Base-by-base conservation (phyloP, 805 yeast genomes). In the Lipomyces chichibuensis region DNA sequence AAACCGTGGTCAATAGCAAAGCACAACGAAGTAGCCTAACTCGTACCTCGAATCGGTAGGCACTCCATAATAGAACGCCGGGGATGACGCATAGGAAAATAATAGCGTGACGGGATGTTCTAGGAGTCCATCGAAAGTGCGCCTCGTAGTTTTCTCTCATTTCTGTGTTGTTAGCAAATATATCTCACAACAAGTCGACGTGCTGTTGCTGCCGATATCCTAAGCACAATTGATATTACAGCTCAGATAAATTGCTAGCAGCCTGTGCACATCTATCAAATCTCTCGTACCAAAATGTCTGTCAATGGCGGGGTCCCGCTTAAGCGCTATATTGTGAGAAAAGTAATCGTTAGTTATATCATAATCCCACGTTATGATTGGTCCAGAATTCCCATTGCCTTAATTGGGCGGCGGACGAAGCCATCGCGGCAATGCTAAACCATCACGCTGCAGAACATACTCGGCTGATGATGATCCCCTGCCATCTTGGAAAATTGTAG, bases 271-370 rank as follows among this genome's bases (percentile, higher is more conserved):
- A 52, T 52, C 17, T 3, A 8, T 29, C 7, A 32, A 39, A 56
- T n/a, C 35, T 8, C 37, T 56, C 69, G 27, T 65, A 69, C 71
- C 46, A 32, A 63, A 69, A 43, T 69, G 71, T 62, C 64, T 33
- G 61, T 69, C 71, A 35, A 69, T 67, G 25, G 71, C 71, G 33
- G 71, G 69, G 59, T 69, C 71, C 57, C 71, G 37, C 37, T n/a
- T 65, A 37, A 69, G 67, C 29, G 71, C 71, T 69, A 35, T 23
- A 53, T 39, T 23, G 17, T n/a, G 57, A 27, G 14, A 14, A 32
- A 51, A 14, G n/a, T 2, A 13, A 25, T 23, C 9, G 57, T 53
- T 53, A 29, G 57, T 8, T 53, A 53, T 14, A 53, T 53, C 20
- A 29, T 20, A 53, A 29, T 53, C 2, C 20, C 33, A 53, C 35